Base-by-base conservation (phyloP, 2,329 filamentous ascomycete genomes). In the Cryphonectria radicalis region DNA sequence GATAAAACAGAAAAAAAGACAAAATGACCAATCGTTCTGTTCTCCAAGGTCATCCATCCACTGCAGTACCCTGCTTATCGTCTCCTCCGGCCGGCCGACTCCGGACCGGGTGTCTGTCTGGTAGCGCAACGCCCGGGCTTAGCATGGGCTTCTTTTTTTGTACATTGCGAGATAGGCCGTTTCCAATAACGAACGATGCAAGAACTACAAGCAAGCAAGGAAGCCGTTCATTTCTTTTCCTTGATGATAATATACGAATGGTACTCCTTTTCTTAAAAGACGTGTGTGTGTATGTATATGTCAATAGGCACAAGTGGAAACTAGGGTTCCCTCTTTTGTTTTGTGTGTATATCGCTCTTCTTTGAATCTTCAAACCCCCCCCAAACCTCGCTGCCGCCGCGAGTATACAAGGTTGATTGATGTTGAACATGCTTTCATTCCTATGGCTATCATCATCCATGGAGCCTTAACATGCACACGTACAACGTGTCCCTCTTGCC, bases 81-180 rank as follows among this genome's bases (percentile, higher is more conserved):
- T 40, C 55, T 32, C 28, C 55, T 25, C 53, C 53, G 53, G 57
- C 57, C 28, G 57, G 57, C 57, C 57, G 59, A 40, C 32, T 62
- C 59, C 35, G 32, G 59, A 40, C 32, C 59, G 19, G 59, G 59
- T 22, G 59, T 22, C 43, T 62, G 28, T 53, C 28, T 65, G 8
- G 37, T n/a, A 32, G 43, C 17, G 22, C 22, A n/a, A 22, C 25
- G n/a, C 19, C 59, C 37, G 8, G 60, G n/a, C 2, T 10, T 42
- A 32, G 37, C 53, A 43, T 40, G 5, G 19, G 46, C 22, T 35
- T 65, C 11, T 46, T 19, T 46, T 13, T 40, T 40, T 3, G 2
- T 17, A 32, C n/a, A 40, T 32, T 2, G 53, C 53, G 3, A 57
- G 32, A 14, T 14, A 32, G 25, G n/a, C 25, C 25, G 13, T 32